Evolutionary conservation across 805 yeast species (phyloP).

Genomic region (Yarrowia alimentaria): DNA sequence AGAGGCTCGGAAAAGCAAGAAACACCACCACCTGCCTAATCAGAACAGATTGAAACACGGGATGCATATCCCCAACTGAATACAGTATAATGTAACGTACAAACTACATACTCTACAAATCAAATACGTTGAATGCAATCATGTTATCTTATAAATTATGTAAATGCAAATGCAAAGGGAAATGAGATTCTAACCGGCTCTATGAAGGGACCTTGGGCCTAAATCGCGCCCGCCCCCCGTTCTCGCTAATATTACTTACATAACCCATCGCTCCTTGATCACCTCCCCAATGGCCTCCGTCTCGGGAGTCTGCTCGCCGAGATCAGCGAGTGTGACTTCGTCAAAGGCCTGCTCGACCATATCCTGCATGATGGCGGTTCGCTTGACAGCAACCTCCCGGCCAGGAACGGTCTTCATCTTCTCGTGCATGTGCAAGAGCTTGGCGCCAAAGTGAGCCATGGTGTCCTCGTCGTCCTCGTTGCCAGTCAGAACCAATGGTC

Average conservation of each 20-base stretch:
- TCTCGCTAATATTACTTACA: slow-evolving; percentile 5
- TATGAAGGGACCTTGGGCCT: no score
- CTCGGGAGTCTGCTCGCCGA: slow-evolving; percentile 11
- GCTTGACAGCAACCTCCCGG: slow-evolving; percentile 25
- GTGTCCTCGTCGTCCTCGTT: slow-evolving; percentile 29
- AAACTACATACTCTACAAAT: not conserved
- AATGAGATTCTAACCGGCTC: no score
- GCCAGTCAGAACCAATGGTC: slow-evolving; percentile 34
- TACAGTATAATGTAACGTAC: no score
- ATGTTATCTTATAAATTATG: slow-evolving; percentile 6
- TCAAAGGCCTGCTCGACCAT: slow-evolving; percentile 30
- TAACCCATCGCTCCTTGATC: slow-evolving; percentile 26
- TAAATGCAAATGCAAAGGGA: slow-evolving; percentile 9
- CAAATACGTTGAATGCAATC: slow-evolving; percentile 1
- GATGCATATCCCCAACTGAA: no score
- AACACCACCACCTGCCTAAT: no score
- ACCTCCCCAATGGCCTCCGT: slow-evolving; percentile 14
- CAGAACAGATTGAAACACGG: no score
- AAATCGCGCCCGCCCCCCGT: no score
- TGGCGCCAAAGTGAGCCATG: slow-evolving; percentile 39
- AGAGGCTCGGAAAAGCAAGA: no score
- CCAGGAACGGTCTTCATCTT: slow-evolving; percentile 37
- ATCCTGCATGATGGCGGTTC: slow-evolving; percentile 35
- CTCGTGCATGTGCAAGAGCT: slow-evolving; percentile 36
- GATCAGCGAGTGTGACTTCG: slow-evolving; percentile 17